Base-by-base conservation (phyloP, 2,329 filamentous ascomycete species). In the Exserohilum rostratum region DNA sequence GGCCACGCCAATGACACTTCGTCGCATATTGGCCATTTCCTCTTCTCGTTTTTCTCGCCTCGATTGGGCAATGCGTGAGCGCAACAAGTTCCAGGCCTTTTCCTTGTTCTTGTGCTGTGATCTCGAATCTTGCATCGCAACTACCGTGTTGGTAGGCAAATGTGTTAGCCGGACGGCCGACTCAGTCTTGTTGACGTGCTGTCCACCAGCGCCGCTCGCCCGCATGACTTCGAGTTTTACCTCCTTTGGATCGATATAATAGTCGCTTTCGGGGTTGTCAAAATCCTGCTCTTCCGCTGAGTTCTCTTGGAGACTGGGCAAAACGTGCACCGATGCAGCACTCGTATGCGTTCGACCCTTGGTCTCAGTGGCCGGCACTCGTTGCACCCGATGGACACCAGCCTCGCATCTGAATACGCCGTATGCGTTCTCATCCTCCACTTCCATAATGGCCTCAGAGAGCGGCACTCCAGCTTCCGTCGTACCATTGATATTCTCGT, bases 101-200 rank as follows among this genome's bases (percentile, higher is more conserved):
- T 92, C 89, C 39, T 93, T 85, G 77, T 99, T 99, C 62, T 90
- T 86, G 65, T 90, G 87, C 78, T 99, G 95, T 38, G 91, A 96
- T 50, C 95, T 85, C 48, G 87, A 88, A 73, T 99, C 95, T 75
- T 99, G 95, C 83, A 98, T 96, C 11, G 88, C 88, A 12, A 98
- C 93, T 2, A 90, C 86, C 0, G 87, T 95, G 39, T 90, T 90
- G 0, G 92, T 96, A 2, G 95, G 95, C 6, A 89, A 77, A 78
- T 99, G 95, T 2, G 93, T 98, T 67, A 99, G 82, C 9, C 95
- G 88, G 57, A 99, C 90, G 3, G 95, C 95, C 27, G 91, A 96
- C 78, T 99, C 95, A 0, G 95, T 99, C 75, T 93, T 97, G 79
- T 99, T 99, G 72, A 99, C 95, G 77, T 99, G 95, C 79, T 99